Evolutionary conservation across 345 rosid species (phyloP).

Genomic region (Clausena lansium): DNA sequence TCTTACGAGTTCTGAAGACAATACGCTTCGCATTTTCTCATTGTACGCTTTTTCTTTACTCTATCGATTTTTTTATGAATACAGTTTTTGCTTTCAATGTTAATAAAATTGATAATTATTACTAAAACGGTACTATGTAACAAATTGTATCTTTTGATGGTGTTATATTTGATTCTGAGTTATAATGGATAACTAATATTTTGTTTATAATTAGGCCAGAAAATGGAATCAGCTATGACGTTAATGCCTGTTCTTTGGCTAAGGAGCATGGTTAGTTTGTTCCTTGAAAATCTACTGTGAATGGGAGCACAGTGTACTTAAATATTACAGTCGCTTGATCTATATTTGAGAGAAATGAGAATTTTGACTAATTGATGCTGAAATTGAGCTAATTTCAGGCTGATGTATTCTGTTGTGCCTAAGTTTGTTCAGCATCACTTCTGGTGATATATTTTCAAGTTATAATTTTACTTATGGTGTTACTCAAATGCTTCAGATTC

Average conservation of each 20-base stretch:
- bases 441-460: not conserved
- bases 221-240: slow-evolving; percentile 24
- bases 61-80: not conserved
- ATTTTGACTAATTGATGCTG: not conserved
- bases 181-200: not conserved
- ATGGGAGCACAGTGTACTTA: not conserved
- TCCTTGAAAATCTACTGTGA: not conserved
- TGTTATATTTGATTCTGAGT: not conserved
- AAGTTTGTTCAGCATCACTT: not conserved
- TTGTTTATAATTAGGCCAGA: slow-evolving; percentile 44
- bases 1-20: slow-evolving; percentile 77
- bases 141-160: not conserved
- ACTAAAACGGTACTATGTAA: not conserved
- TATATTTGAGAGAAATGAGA: not conserved
- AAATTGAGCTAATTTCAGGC: not conserved
- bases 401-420: not conserved
- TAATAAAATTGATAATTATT: not conserved
- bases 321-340: not conserved
- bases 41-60: slow-evolving; percentile 39
- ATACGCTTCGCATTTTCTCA: slow-evolving; percentile 64
- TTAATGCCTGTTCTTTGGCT: slow-evolving; percentile 23
- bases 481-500: slow-evolving; percentile 58
- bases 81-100: not conserved
- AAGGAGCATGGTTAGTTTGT: slow-evolving; percentile 39
- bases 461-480: not conserved